Evolutionary conservation across 2,329 filamentous ascomycete genomes (phyloP), one percentile per base, ranked within the genome.

Genomic region (Neobulgaria alba): DNA sequence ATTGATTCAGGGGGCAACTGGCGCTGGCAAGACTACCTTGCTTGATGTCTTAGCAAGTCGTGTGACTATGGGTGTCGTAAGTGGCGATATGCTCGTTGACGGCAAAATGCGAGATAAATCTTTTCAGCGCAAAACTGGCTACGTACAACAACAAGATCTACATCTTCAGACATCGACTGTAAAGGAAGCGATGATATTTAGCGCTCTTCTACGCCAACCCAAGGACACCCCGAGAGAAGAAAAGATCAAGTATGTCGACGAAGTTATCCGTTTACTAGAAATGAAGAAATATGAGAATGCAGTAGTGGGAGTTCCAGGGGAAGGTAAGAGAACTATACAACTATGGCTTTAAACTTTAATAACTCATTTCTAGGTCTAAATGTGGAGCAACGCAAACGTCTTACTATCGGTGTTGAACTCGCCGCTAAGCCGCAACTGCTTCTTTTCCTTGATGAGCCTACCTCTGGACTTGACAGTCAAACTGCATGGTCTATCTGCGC

Each of bases 51-150:
- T 95, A 49, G 89, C 89, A 31, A 84, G 83, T 46, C 82, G 89
- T 59, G 84, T 84, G 10, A 88, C 84, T 0, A 89, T 90, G 77
- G 89, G 89, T 63, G 82, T 93, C 12, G 85, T 95, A 36, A 78
- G 75, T 5, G 89, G 89, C 39, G 82, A 89, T 51, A 92, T 94
- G 79, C 61, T 76, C 9, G 73, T 79, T 5, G 71, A 77, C 42
- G 75, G 75, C 19, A 71, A 69, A 23, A 79, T 76, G 17, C 77
- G 84, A 32, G 85, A 90, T 49, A 71, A 72, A 32, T 87, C 83
- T 0, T 94, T 94, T 72, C 87, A 93, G 62, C 82, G 88, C 49
- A 90, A 89, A 65, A 92, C 86, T 0, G 88, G 87, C 34, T 94
- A 93, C 54, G 88, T 42, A 16, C 42, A 54, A 32, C 50, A 53